These are phyloP conservation scores for Aspergillus caelatus DNA, from an alignment of 2,329 filamentous ascomycete species.

Conservation along the genomic window DNA sequence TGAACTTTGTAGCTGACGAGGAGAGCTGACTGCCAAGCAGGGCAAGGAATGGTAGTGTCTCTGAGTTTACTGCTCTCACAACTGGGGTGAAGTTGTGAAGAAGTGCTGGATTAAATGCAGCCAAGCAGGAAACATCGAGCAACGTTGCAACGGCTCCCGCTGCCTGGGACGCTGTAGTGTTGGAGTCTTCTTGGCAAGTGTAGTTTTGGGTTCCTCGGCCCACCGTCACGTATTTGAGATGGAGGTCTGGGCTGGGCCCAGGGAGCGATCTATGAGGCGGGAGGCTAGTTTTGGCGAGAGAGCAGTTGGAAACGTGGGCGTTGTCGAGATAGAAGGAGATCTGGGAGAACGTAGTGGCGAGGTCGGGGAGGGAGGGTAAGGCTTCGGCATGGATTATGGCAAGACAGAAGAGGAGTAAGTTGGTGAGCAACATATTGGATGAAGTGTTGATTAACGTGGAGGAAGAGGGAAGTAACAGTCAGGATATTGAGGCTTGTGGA, in stretches of 20 bases:
- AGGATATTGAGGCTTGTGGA: not conserved
- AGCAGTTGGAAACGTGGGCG: conserved; percentile 24
- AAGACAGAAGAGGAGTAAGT: not conserved
- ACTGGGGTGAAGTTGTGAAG: conserved; percentile 32
- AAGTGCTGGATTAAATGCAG: conserved; percentile 26
- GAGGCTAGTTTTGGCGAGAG: conserved; percentile 25
- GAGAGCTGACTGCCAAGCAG: conserved; percentile 19
- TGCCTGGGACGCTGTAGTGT: conserved; percentile 35
- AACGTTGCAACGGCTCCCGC: conserved; percentile 51
- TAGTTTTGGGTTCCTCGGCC: conserved; percentile 57
- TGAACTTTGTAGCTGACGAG: conserved; percentile 21
- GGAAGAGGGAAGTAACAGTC: not conserved
- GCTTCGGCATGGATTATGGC: not conserved
- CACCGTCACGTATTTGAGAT: conserved; percentile 48
- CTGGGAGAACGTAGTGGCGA: not conserved
- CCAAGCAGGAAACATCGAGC: conserved; percentile 47
- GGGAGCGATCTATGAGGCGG: conserved; percentile 27
- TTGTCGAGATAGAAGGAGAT: conserved; percentile 1
- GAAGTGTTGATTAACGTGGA: not conserved
- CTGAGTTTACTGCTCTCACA: conserved; percentile 24
- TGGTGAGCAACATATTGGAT: not conserved
- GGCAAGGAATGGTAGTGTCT: conserved; percentile 31
- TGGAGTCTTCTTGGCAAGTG: conserved; percentile 39
- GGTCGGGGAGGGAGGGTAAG: not conserved
- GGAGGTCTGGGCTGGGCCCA: conserved; percentile 18